These are phyloP conservation scores for Mycena crocata DNA, from an alignment of 768 basidiomycete genomes.

Conservation along the genomic window DNA sequence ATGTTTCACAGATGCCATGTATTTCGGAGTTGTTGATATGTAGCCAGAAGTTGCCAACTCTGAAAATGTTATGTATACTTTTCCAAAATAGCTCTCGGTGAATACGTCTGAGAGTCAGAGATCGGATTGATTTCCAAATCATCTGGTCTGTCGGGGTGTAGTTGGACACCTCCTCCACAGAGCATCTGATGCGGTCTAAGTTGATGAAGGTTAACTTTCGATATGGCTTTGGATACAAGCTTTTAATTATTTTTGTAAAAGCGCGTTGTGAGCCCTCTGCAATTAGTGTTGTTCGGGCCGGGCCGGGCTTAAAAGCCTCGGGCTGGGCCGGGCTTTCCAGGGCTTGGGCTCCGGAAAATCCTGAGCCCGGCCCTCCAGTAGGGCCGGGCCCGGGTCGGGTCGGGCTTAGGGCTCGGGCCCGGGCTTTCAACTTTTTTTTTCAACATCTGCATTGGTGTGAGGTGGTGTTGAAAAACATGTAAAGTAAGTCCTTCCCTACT, in stretches of 20 bases:
- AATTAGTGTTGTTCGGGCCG: too few relatives aligned
- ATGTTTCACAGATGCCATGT: not conserved
- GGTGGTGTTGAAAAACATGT: too few relatives aligned
- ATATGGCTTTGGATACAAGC: not conserved
- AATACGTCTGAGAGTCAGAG: not conserved
- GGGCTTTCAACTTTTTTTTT: too few relatives aligned
- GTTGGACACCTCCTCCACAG: not conserved
- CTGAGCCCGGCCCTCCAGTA: too few relatives aligned
- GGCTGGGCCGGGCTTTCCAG: too few relatives aligned
- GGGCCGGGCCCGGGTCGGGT: too few relatives aligned
- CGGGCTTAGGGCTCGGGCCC: too few relatives aligned
- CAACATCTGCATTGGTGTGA: too few relatives aligned
- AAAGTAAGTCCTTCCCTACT: too few relatives aligned
- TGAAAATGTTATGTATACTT: constrained; percentile 18
- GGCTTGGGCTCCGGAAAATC: too few relatives aligned
- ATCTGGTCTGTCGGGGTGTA: not conserved
- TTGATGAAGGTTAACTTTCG: constrained; percentile 11
- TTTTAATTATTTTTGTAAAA: constrained; percentile 12
- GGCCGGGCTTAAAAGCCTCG: too few relatives aligned
- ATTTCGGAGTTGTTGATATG: constrained; percentile 10
- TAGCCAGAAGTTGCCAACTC: constrained; percentile 30
- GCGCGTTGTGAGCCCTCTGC: not conserved
- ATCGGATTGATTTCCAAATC: constrained; percentile 11
- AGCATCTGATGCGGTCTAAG: not conserved
- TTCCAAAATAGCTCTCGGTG: constrained; percentile 22